A percentile compares a stretch with the other conserved stretches of the same genome.
phyloP scores from a whole-genome alignment of 2,329 filamentous ascomycete genomes.

The Sporothrix euskadiensis region DNA sequence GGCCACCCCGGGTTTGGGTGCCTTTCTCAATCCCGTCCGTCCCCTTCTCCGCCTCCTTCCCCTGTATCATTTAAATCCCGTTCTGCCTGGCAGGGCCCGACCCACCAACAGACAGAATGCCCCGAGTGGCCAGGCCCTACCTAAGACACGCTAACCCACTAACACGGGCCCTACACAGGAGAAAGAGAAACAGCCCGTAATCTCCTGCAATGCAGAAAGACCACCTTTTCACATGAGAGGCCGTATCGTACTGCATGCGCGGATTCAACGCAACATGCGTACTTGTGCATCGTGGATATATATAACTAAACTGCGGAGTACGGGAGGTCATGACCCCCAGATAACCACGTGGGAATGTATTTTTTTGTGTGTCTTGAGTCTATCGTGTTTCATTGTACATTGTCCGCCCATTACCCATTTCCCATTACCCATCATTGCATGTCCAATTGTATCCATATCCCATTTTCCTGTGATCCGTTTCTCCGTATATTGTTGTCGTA shows the following conservation, averaged over 20 bases:
- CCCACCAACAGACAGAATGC: background rate
- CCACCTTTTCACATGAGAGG: no score
- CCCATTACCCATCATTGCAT: background rate
- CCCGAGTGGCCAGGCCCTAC: background rate
- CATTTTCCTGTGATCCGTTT: background rate
- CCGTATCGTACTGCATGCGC: no score
- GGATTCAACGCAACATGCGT: no score
- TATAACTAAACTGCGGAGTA: background rate
- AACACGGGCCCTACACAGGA: background rate
- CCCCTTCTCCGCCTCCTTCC: background rate
- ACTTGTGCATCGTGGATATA: no score
- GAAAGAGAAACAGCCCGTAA: no score
- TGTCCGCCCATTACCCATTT: background rate
- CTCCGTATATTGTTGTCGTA: background rate
- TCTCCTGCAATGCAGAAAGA: no score
- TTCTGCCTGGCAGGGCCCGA: background rate
- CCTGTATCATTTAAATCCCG: background rate
- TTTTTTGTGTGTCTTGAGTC: background rate
- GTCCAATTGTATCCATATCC: background rate
- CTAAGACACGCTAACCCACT: background rate
- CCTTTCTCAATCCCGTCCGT: background rate
- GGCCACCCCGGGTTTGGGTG: background rate
- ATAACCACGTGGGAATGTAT: background rate
- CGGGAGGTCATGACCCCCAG: background rate
- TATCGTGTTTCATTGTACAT: background rate